phyloP scores from a whole-genome alignment of 2,329 filamentous ascomycete genomes.

The Macrophomina pseudophaseolina region DNA sequence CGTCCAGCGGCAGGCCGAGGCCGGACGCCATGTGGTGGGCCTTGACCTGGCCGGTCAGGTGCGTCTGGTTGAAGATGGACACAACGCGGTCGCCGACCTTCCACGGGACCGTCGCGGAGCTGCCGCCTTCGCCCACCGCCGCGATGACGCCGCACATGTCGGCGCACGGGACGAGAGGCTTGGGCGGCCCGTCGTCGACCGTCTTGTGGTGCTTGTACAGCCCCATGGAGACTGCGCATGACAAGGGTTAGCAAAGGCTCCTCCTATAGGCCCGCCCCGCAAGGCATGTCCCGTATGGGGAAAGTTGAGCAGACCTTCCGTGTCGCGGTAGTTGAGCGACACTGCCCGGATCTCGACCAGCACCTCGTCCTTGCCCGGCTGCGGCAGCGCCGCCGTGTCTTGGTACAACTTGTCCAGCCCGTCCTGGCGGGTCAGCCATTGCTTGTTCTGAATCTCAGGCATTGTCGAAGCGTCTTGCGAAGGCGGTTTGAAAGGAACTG shows the following conservation, averaged over 20 bases:
- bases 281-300: not conserved
- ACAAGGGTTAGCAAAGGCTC: conserved; percentile 6
- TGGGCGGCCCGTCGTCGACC: conserved; percentile 45
- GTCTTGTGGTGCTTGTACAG: conserved; percentile 70
- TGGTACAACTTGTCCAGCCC: conserved; percentile 47
- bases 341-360: conserved; percentile 59
- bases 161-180: conserved; percentile 65
- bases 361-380: conserved; percentile 46
- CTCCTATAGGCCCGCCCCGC: not conserved
- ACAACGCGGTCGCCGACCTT: conserved; percentile 68
- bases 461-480: not conserved
- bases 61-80: conserved; percentile 65
- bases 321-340: conserved; percentile 61
- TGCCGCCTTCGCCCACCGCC: conserved; percentile 49
- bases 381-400: conserved; percentile 15
- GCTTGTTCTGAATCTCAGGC: conserved; percentile 39
- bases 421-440: conserved; percentile 51
- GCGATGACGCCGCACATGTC: conserved; percentile 72
- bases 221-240: conserved; percentile 63
- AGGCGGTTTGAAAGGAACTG: not conserved
- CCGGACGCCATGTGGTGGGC: conserved; percentile 61
- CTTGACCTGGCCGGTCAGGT: conserved; percentile 64
- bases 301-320: conserved; percentile 42
- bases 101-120: conserved; percentile 49
- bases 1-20: conserved; percentile 64